Evolutionary conservation across 2,329 filamentous ascomycete genomes (phyloP), one percentile per base, ranked within the genome.

Genomic region (Exophiala bonariae): DNA sequence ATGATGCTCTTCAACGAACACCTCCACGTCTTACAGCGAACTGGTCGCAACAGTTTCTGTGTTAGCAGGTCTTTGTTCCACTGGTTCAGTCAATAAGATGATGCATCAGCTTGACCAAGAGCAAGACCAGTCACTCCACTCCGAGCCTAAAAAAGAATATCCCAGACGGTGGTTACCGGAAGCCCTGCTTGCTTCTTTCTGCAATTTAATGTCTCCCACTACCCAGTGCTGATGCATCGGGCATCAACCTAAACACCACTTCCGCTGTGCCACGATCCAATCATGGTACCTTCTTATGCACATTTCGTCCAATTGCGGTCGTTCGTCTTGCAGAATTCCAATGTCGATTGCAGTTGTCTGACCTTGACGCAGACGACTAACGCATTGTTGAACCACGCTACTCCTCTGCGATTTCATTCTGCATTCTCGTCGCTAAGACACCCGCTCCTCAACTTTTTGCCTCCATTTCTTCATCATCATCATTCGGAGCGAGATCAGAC

Each of bases 321-420:
- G 36, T 46, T 45, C 33, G 42, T 19, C 33, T 37, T 41, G 44
- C 40, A 34, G 43, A 34, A 44, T 49, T 39, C 48, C 52, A 52
- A 34, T 50, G 47, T 14, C 35, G n/a, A 13, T 40, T 50, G 47
- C 40, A 48, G 51, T 46, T 54, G 51, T 50, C 47, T 50, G 51
- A 54, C 44, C 22, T 40, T 42, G 49, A 50, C 36, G 38, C 47
- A 45, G 39, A 36, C 44, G 47, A 43, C 33, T 48, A 34, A 26
- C 36, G 34, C 37, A 22, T 35, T 46, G 41, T 34, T 30, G 17
- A 31, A 41, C 48, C 28, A 45, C 37, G 44, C 43, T 46, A 36
- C 26, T n/a, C n/a, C 31, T 40, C 37, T 47, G 45, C 46, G 6
- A 51, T 41, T 41, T 31, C 33, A 41, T 41, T 45, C 22, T 34